phyloP scores from a whole-genome alignment of 129 eudicot genomes.

The Deinandra increscens region DNA sequence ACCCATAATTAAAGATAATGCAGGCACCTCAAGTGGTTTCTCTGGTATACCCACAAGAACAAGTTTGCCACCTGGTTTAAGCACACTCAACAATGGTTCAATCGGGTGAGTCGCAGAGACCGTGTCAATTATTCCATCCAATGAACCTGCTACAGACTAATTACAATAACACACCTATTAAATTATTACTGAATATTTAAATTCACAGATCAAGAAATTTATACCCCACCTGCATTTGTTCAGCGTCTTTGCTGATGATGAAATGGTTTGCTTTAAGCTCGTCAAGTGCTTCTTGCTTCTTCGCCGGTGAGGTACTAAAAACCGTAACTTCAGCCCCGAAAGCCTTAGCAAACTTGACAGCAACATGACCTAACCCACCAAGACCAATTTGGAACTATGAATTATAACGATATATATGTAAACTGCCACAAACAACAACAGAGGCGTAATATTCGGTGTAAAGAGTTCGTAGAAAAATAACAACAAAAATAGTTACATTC shows the following conservation, averaged over 20 bases:
- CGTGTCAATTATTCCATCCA: slow-evolving; percentile 6
- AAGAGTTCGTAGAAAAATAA: too few species aligned
- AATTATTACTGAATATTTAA: neutral
- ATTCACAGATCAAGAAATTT: neutral
- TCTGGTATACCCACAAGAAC: neutral
- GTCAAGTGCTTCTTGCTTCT: slow-evolving; percentile 2
- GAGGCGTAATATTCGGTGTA: too few species aligned
- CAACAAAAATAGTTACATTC: too few species aligned
- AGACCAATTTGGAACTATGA: too few species aligned
- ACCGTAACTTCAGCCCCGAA: slow-evolving; percentile 2
- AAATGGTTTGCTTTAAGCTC: slow-evolving; percentile 16
- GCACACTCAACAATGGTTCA: neutral
- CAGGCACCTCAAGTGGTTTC: neutral
- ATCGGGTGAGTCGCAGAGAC: neutral
- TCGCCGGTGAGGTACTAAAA: neutral
- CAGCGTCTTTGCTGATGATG: slow-evolving; percentile 11
- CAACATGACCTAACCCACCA: slow-evolving; percentile 1
- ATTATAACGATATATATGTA: too few species aligned
- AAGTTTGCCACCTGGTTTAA: neutral
- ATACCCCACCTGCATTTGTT: neutral
- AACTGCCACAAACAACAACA: too few species aligned
- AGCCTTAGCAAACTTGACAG: slow-evolving; percentile 10
- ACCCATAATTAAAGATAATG: neutral
- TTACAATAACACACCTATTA: neutral
- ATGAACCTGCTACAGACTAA: neutral